These are phyloP conservation scores for Metschnikowia matae DNA, from an alignment of 805 yeast species.

Conservation along the genomic window DNA sequence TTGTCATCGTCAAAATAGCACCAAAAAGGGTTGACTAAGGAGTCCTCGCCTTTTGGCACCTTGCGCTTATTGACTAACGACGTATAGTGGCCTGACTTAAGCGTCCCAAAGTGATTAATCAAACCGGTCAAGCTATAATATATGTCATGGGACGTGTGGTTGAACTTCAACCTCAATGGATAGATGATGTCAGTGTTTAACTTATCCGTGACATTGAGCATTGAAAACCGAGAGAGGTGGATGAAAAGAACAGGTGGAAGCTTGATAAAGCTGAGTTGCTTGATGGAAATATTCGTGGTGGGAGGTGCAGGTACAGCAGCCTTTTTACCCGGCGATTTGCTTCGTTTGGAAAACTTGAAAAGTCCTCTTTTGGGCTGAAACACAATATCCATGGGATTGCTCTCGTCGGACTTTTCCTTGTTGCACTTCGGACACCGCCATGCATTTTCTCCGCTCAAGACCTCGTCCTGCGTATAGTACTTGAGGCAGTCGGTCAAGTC, in stretches of 20 bases:
- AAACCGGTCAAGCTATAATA: constrained; percentile 57
- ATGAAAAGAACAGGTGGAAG: constrained; percentile 37
- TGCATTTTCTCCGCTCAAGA: constrained; percentile 69
- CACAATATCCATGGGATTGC: constrained; percentile 24
- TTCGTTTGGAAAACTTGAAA: constrained; percentile 30
- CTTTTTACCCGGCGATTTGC: constrained; percentile 33
- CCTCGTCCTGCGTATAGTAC: constrained; percentile 60
- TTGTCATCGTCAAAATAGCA: constrained; percentile 72
- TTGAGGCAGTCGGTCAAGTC: constrained; percentile 60
- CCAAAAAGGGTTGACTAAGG: constrained; percentile 51
- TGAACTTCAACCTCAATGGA: constrained; percentile 51
- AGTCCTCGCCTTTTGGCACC: constrained; percentile 15
- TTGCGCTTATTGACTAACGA: constrained; percentile 52
- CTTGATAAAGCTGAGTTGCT: constrained; percentile 28
- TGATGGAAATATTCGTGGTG: constrained; percentile 16
- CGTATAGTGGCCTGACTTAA: constrained; percentile 76
- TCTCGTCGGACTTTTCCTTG: constrained; percentile 18
- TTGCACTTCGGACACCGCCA: constrained; percentile 80
- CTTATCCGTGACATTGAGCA: constrained; percentile 51
- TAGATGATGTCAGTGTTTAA: constrained; percentile 47
- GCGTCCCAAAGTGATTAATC: constrained; percentile 67
- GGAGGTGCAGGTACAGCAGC: constrained; percentile 6
- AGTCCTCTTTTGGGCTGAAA: constrained; percentile 35
- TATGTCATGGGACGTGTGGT: constrained; percentile 25
- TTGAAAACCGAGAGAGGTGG: constrained; percentile 42